Evolutionary conservation across 306 rosid species (phyloP).

Genomic region (Ormosia emarginata): DNA sequence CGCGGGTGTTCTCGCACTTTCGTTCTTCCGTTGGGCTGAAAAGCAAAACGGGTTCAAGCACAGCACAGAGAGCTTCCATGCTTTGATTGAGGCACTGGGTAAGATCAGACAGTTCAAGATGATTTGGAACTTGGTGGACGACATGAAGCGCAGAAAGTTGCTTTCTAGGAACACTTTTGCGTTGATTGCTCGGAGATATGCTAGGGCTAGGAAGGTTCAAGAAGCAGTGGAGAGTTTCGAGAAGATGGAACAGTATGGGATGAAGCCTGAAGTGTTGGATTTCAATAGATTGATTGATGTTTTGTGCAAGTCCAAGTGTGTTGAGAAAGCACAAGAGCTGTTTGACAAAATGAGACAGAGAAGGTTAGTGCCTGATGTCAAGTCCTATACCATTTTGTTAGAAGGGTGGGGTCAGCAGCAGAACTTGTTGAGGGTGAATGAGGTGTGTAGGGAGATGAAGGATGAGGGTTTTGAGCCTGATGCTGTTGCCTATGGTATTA

Average conservation of each 20-base stretch:
- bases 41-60: slow-evolving; percentile 56
- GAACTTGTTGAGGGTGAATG: slow-evolving; percentile 60
- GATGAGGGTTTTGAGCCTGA: slow-evolving; percentile 70
- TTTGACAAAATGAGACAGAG: slow-evolving; percentile 65
- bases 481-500: slow-evolving; percentile 70
- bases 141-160: slow-evolving; percentile 58
- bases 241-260: slow-evolving; percentile 67
- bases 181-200: slow-evolving; percentile 58
- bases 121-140: slow-evolving; percentile 70
- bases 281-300: slow-evolving; percentile 65
- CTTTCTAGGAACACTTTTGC: slow-evolving; percentile 58
- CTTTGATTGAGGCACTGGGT: slow-evolving; percentile 72
- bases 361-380: slow-evolving; percentile 63
- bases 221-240: slow-evolving; percentile 64
- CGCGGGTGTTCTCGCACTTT: slow-evolving; percentile 70
- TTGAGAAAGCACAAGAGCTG: slow-evolving; percentile 69
- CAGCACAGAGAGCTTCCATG: slow-evolving; percentile 51
- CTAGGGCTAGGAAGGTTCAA: slow-evolving; percentile 54
- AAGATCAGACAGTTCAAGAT: slow-evolving; percentile 79
- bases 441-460: slow-evolving; percentile 75
- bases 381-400: slow-evolving; percentile 66
- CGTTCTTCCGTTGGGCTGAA: slow-evolving; percentile 85
- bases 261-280: slow-evolving; percentile 55
- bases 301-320: slow-evolving; percentile 59
- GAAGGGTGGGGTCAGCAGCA: slow-evolving; percentile 88